phyloP scores from a whole-genome alignment of 83 land plant genomes.

The Larix sibirica region DNA sequence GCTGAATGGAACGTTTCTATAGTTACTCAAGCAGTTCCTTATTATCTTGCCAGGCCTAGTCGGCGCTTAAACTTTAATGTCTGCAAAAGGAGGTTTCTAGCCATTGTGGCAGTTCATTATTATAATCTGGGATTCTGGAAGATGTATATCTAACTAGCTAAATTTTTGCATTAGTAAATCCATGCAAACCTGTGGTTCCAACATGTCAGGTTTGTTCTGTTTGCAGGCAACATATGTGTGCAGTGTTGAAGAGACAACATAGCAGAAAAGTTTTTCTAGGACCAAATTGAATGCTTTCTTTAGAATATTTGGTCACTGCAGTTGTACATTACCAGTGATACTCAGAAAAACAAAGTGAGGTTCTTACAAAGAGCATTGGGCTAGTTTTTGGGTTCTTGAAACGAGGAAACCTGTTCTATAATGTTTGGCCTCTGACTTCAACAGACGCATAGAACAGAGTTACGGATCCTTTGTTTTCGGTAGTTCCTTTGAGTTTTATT shows the following conservation, averaged over 20 bases:
- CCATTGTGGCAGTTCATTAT: not conserved
- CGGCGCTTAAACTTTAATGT: not conserved
- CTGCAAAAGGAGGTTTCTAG: not conserved
- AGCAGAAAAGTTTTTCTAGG: not conserved
- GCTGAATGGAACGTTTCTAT: not conserved
- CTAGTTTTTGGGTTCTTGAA: not conserved
- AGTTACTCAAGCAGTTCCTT: not conserved
- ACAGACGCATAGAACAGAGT: not conserved
- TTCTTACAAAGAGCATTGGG: not conserved
- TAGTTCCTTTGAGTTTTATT: not conserved
- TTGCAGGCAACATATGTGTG: constrained; percentile 7
- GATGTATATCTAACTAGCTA: too few relatives aligned
- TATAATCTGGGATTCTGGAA: not conserved
- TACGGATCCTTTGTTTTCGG: not conserved
- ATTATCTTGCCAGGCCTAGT: not conserved
- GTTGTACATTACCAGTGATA: not conserved
- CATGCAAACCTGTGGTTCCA: not conserved
- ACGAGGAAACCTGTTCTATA: not conserved
- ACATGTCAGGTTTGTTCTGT: not conserved
- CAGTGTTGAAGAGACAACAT: not conserved
- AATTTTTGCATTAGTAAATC: not conserved
- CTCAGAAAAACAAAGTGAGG: not conserved
- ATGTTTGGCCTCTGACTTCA: not conserved
- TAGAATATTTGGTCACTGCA: not conserved
- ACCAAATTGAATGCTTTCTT: not conserved